Percentiles rank a stretch among this genome's conserved stretches.
phyloP scores from a whole-genome alignment of 2,329 filamentous ascomycete species.

The Colletotrichum abscissum region DNA sequence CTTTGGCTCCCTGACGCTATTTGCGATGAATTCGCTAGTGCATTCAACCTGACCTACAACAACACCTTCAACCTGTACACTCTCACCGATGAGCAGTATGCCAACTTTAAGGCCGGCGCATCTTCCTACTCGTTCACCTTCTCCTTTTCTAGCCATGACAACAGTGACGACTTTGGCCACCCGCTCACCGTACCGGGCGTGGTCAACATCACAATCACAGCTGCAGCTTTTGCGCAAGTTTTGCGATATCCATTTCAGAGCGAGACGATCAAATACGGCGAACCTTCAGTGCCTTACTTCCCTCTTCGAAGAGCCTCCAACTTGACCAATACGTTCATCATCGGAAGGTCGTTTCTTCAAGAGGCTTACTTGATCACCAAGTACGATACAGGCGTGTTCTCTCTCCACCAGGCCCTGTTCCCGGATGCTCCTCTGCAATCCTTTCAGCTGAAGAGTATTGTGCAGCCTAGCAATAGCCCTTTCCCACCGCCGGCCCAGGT shows the following conservation, averaged over 20 bases:
- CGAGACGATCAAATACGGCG: slow-evolving; percentile 54
- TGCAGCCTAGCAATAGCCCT: slow-evolving; percentile 56
- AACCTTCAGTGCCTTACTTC: slow-evolving; percentile 69
- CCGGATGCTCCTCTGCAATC: slow-evolving; percentile 54
- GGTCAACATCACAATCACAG: slow-evolving; percentile 66
- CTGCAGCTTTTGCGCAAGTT: slow-evolving; percentile 61
- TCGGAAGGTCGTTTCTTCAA: slow-evolving; percentile 77
- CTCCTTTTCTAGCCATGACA: slow-evolving; percentile 65
- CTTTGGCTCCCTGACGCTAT: slow-evolving; percentile 70
- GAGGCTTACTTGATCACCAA: slow-evolving; percentile 71
- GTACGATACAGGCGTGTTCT: slow-evolving; percentile 65
- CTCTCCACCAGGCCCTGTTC: slow-evolving; percentile 66
- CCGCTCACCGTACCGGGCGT: slow-evolving; percentile 62
- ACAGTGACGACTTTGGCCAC: slow-evolving; percentile 61
- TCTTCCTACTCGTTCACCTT: slow-evolving; percentile 67
- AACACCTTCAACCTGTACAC: slow-evolving; percentile 72
- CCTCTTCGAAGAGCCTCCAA: slow-evolving; percentile 68
- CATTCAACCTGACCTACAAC: slow-evolving; percentile 75
- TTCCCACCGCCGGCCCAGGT: slow-evolving; percentile 49
- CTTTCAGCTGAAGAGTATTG: slow-evolving; percentile 55
- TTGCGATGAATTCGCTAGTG: slow-evolving; percentile 72
- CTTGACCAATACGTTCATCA: slow-evolving; percentile 60
- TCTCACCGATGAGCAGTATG: slow-evolving; percentile 68
- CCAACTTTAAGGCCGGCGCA: slow-evolving; percentile 51
- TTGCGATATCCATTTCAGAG: slow-evolving; percentile 62